These are phyloP conservation scores for Calocera cornea DNA, from an alignment of 768 basidiomycete species.

Conservation along the genomic window DNA sequence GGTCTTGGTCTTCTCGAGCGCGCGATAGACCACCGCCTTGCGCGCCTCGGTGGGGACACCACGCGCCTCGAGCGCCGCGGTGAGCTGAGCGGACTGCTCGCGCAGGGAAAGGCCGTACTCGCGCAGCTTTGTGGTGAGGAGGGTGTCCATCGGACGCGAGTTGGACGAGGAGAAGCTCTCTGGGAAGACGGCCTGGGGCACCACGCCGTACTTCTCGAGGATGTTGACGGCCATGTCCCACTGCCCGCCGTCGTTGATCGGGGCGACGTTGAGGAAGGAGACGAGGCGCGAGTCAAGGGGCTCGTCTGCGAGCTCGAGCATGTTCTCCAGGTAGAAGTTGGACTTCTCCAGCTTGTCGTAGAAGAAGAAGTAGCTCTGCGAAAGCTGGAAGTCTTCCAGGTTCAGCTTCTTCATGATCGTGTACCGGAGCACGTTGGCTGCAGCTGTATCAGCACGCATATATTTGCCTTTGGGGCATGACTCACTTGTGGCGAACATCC, in stretches of 20 bases:
- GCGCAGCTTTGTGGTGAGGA: constrained; percentile 82
- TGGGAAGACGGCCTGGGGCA: constrained; percentile 71
- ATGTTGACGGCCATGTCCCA: constrained; percentile 82
- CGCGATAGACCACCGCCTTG: constrained; percentile 39
- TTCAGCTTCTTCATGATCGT: constrained; percentile 74
- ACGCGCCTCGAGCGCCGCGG: constrained; percentile 28
- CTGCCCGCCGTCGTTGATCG: constrained; percentile 84
- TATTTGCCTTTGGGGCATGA: constrained; percentile 14
- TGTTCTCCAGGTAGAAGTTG: constrained; percentile 82
- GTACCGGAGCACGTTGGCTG: constrained; percentile 47
- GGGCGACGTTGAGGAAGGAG: constrained; percentile 55
- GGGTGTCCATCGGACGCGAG: constrained; percentile 54
- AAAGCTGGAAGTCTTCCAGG: constrained; percentile 79
- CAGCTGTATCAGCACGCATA: neutral
- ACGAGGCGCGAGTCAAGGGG: constrained; percentile 77
- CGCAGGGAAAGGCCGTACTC: constrained; percentile 82
- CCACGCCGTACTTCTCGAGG: constrained; percentile 66
- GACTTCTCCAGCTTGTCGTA: constrained; percentile 90
- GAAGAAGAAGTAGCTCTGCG: constrained; percentile 84
- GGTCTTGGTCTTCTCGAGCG: constrained; percentile 52
- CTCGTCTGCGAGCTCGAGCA: constrained; percentile 65
- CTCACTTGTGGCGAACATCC: constrained; percentile 90
- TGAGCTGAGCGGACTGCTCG: constrained; percentile 40
- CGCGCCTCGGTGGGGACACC: constrained; percentile 22
- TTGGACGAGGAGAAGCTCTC: constrained; percentile 73